These are phyloP conservation scores for Vigna trinervia DNA, from an alignment of 306 rosid species.

Conservation along the genomic window DNA sequence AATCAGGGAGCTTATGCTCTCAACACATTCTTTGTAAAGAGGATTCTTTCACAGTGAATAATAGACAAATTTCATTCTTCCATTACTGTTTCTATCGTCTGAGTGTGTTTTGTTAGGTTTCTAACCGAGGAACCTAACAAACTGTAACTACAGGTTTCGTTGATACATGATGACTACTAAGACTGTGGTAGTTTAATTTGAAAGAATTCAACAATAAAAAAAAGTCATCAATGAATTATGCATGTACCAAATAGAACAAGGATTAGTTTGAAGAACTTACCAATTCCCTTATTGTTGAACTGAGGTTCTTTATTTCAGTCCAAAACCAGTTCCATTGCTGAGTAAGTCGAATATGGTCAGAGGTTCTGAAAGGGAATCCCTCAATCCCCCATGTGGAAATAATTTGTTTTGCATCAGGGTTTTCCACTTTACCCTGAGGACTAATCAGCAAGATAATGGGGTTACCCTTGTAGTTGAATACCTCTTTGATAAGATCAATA, in stretches of 20 bases:
- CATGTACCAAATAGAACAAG: not conserved
- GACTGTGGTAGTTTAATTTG: not conserved
- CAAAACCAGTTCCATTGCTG: conserved; percentile 50
- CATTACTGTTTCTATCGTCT: too few species aligned
- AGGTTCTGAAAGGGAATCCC: conserved; percentile 41
- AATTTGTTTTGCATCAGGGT: conserved; percentile 41
- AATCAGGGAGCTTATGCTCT: too few species aligned
- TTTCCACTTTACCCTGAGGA: conserved; percentile 36
- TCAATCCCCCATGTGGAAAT: conserved; percentile 44
- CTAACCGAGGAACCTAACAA: too few species aligned
- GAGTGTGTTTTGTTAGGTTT: too few species aligned
- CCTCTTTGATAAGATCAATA: conserved; percentile 32
- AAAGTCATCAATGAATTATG: conserved; percentile 3
- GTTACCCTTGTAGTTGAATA: not conserved
- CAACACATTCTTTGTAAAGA: too few species aligned
- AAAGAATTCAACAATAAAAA: not conserved
- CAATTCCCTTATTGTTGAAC: conserved; percentile 29
- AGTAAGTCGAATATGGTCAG: conserved; percentile 28
- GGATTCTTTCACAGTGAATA: too few species aligned
- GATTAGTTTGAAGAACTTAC: conserved; percentile 18
- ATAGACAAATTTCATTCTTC: too few species aligned
- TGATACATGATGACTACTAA: too few species aligned
- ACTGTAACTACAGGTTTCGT: not conserved
- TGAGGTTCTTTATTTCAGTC: conserved; percentile 26
- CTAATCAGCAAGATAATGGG: conserved; percentile 40